Conservation (phyloP, 73 alveolate species). For the Uronychia setigera region DNA sequence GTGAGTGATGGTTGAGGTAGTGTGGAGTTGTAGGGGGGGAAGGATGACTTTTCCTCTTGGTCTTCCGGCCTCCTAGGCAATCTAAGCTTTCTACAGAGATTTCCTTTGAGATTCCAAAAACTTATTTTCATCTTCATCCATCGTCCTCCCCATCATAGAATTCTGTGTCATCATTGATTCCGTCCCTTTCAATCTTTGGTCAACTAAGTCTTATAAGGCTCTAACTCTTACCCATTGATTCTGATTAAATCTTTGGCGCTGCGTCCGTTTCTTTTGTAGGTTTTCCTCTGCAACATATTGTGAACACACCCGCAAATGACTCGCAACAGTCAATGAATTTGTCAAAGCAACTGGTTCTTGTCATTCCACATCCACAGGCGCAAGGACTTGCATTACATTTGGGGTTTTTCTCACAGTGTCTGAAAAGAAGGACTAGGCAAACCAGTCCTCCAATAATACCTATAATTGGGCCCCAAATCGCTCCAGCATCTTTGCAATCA, state of each 20-base stretch:
- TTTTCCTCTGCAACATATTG: background rate
- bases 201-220: background rate
- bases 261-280: no score
- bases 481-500: background rate
- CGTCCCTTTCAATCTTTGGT: background rate
- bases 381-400: background rate
- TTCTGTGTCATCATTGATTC: background rate
- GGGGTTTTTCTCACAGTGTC: background rate
- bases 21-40: background rate
- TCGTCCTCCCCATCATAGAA: background rate
- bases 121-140: background rate
- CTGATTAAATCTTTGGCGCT: background rate
- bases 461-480: background rate
- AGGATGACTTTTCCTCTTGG: background rate
- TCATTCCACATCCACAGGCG: background rate
- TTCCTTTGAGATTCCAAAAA: background rate
- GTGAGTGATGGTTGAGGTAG: conserved; percentile 4
- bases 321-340: background rate
- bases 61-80: background rate
- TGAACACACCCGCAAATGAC: background rate
- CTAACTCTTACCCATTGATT: background rate
- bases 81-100: background rate
- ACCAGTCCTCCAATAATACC: background rate
- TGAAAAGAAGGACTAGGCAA: background rate
- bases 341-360: background rate